Evolutionary conservation across 2,329 filamentous ascomycete genomes (phyloP), one percentile per base, ranked within the genome.

Genomic region (Thelonectria olida): DNA sequence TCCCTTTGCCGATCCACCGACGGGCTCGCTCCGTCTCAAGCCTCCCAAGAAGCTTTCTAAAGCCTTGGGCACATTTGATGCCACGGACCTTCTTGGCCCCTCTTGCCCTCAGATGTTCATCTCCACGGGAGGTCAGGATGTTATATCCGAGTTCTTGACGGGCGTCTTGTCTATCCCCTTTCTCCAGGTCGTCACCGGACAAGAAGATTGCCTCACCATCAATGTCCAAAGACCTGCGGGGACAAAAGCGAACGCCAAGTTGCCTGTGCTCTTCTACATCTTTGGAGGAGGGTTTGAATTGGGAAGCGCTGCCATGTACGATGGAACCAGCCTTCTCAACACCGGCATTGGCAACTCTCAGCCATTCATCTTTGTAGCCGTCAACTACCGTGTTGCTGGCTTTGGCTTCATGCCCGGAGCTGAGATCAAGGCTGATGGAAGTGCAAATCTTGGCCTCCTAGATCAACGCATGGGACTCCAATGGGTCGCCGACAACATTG

Each of bases 401-500:
- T 93, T 93, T 62, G 92, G 91, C 0, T 93, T 93, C 77, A 72
- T 93, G 73, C 84, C 87, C 0, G 90, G 90, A 7, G 84, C 84
- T 53, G 90, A 93, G 73, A 82, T 93, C 42, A 79, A 89, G 4
- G 80, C 81, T 5, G 90, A 92, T 62, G 90, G 90, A 2, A 84
- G 88, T 2, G 76, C 88, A 3, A 95, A 94, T 71, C 74, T 92
- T 4, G 92, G 92, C 3, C 82, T 92, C 3, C 80, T 91, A 0
- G 92, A 95, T 70, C 91, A 94, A 69, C 83, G 90, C 31, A 81
- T 91, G 65, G 91, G 85, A 0, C 80, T 95, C 7, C 78, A 93
- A 72, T 95, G 92, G 92, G 85, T 92, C 1, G 87, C 90, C 7
- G 90, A 92, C 68, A 92, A 94, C 66, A 92, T 95, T 58, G 87